Evolutionary conservation across 805 yeast species (phyloP).

Genomic region (Saturnispora serradocipensis): DNA sequence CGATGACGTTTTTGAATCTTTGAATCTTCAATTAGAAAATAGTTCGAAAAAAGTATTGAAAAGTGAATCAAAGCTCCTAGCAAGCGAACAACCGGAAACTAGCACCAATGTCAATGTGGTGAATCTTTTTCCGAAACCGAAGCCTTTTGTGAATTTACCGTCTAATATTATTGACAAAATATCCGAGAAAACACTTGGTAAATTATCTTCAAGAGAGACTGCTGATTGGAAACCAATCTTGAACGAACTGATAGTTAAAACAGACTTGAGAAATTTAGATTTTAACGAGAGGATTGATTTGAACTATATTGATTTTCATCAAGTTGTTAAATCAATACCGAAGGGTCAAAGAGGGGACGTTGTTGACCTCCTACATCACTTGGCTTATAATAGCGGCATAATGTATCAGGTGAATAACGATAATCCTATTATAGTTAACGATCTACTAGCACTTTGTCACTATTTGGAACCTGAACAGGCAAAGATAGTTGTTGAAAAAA

Average conservation of each 20-base stretch:
- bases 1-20: conserved; percentile 21
- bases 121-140: conserved; percentile 20
- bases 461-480: conserved; percentile 16
- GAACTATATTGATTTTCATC: conserved; percentile 27
- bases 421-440: conserved; percentile 29
- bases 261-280: conserved; percentile 26
- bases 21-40: conserved; percentile 8
- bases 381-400: conserved; percentile 22
- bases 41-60: background rate
- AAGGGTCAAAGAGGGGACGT: conserved; percentile 26
- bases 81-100: background rate
- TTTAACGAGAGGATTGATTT: conserved; percentile 11
- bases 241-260: conserved; percentile 22
- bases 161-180: conserved; percentile 27
- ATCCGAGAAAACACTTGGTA: conserved; percentile 31
- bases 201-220: conserved; percentile 30
- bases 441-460: conserved; percentile 28
- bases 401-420: conserved; percentile 2
- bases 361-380: conserved; percentile 29
- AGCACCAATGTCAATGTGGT: background rate
- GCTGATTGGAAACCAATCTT: conserved; percentile 43
- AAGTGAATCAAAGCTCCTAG: background rate
- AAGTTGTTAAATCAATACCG: conserved; percentile 35
- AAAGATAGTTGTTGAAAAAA: conserved; percentile 25
- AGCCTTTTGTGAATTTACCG: conserved; percentile 29